Base-by-base conservation (phyloP, 768 basidiomycete genomes). In the Xerocomellus intermedius region DNA sequence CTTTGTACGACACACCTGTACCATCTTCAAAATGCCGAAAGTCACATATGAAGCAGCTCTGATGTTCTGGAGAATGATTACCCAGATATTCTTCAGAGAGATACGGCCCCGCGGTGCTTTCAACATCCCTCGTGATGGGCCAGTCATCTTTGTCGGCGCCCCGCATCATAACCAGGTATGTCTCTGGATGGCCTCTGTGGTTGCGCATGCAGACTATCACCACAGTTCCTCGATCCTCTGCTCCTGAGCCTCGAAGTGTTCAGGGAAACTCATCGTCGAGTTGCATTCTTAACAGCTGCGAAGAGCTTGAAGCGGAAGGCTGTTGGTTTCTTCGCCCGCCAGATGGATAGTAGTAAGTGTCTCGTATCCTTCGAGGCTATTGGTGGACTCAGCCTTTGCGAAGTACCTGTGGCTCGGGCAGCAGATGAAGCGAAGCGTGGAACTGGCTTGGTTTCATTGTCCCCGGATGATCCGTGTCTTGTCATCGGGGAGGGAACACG, bases 41-140 rank as follows among this genome's bases (percentile, higher is more conserved):
- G 52, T 66, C 22, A 58, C 75, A 61, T 94, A 94, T 68, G 89
- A 94, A 67, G 77, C 83, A 26, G 84, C 85, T 38, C 83, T 96
- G 71, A 68, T 89, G 44, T 92, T 96, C 73, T 96, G 91, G 91
- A 76, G 88, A 54, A 76, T 81, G 3, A 81, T 96, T 54, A 92
- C 90, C 60, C 90, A 90, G 73, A 86, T 98, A 62, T 98, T 98
- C 80, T 98, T 98, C 77, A 79, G 96, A 61, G 96, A 98, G 75
- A 87, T 98, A 64, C 82, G 96, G 55, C 91, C 94, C 4, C 79
- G 96, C 71, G 92, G 96, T 48, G 90, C 94, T 33, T 98, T 90
- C 81, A 91, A 97, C 69, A 91, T 98, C 55, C 96, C 96, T 24
- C 80, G 80, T 54, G 82, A 91, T 54, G 96, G 94, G 0, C 91